Base-by-base conservation (phyloP, 2,329 filamentous ascomycete species). In the Colletotrichum chrysophilum region DNA sequence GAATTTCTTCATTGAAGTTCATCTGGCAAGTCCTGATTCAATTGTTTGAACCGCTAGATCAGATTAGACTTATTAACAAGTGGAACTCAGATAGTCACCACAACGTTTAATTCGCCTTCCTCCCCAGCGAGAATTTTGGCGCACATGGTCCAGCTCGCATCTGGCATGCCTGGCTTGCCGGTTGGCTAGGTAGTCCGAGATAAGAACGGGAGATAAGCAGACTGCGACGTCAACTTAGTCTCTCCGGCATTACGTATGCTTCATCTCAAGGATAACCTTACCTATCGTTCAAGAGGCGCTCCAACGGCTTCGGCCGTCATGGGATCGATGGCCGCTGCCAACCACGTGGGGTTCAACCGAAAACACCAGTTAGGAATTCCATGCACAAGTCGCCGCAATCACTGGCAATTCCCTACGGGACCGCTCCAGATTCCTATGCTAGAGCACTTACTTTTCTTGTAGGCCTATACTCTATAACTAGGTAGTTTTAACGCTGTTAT, bases 191-290 rank as follows among this genome's bases (percentile, higher is more conserved):
- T 60, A 38, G 21, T 14, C 34, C n/a, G 8, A 72, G 70, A 67
- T 72, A 68, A 72, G 32, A 16, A 21, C 62, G n/a, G 12, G 4
- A 68, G 70, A 72, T 61, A 61, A 36, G 60, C 28, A 1, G 34
- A 30, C 38, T 21, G 10, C 58, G 16, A 38, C 21, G 9, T 36
- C 38, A n/a, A 32, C 36, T 24, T 14, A 21, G 28, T 24, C 58
- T 62, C 30, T 34, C 30, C n/a, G 2, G n/a, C 4, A 21, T 34
- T 32, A n/a, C 8, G 12, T 21, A 36, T 38, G 38, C 58, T 52
- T 52, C 43, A 21, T 24, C 6, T 21, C 43, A 52, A 21, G n/a
- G 43, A 14, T 52, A 21, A 21, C 43, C 43, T 52, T 52, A 52
- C 43, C n/a, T 52, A 52, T 52, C 43, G 43, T 3, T 2, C 4